phyloP scores from a whole-genome alignment of 2,329 filamentous ascomycete genomes.

The Cytospora mali region DNA sequence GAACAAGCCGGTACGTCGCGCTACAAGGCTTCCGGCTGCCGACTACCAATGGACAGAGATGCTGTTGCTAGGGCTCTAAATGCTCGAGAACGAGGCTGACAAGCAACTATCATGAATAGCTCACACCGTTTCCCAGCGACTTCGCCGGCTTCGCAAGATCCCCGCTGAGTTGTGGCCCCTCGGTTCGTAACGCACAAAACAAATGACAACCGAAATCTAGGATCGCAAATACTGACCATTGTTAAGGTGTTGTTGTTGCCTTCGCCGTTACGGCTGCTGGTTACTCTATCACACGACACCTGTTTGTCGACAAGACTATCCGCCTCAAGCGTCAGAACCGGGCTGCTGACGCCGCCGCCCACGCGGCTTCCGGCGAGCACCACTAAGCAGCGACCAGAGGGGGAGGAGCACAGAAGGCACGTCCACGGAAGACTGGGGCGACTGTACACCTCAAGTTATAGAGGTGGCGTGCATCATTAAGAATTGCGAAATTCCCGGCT shows the following conservation, averaged over 20 bases:
- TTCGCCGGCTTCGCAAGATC: conserved; percentile 86
- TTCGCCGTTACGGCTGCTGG: conserved; percentile 79
- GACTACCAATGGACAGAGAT: neutral
- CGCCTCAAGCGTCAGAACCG: conserved; percentile 76
- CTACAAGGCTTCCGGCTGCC: conserved; percentile 23
- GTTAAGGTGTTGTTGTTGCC: conserved; percentile 78
- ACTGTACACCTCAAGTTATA: conserved; percentile 29
- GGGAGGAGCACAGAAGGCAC: conserved; percentile 27
- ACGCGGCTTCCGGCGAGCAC: conserved; percentile 34
- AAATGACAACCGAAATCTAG: conserved; percentile 26
- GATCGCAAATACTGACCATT: conserved; percentile 33
- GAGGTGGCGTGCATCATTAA: conserved; percentile 20
- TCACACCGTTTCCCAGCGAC: conserved; percentile 94
- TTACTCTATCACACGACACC: conserved; percentile 83
- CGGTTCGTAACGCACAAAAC: conserved; percentile 73
- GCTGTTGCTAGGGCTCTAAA: neutral
- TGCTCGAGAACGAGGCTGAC: conserved; percentile 17
- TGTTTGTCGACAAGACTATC: conserved; percentile 88
- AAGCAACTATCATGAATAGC: conserved; percentile 54
- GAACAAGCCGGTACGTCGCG: conserved; percentile 65
- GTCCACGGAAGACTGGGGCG: conserved; percentile 5
- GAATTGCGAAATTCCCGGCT: conserved; percentile 9
- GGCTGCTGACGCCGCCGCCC: conserved; percentile 43
- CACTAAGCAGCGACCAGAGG: conserved; percentile 36
- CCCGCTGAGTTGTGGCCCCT: conserved; percentile 94